phyloP scores from a whole-genome alignment of 352 stramenopile species.

The Phytophthora pinifolia region DNA sequence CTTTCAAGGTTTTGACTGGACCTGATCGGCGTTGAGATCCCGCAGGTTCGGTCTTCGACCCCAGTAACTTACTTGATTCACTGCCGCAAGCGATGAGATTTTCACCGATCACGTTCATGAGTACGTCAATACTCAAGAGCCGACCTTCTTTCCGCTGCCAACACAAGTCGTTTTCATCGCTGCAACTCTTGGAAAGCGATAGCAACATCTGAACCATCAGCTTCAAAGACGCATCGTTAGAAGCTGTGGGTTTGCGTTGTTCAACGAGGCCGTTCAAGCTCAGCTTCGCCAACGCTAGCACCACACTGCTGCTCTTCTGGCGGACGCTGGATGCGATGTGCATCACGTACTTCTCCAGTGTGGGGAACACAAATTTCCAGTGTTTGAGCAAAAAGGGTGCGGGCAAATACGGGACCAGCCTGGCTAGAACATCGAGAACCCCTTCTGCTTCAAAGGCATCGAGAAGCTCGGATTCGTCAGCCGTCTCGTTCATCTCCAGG shows the following conservation, averaged over 20 bases:
- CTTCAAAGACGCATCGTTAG: constrained; percentile 20
- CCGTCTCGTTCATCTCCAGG: constrained; percentile 1
- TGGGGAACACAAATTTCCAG: constrained; percentile 73
- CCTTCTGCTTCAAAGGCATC: constrained; percentile 63
- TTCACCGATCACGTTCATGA: constrained; percentile 48
- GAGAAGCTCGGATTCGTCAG: constrained; percentile 29
- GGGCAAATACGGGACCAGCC: constrained; percentile 42
- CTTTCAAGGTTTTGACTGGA: constrained; percentile 5
- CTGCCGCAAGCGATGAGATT: constrained; percentile 13
- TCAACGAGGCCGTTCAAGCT: constrained; percentile 5
- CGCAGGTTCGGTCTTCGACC: constrained; percentile 3
- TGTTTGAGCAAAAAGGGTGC: constrained; percentile 61
- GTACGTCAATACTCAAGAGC: constrained; percentile 63
- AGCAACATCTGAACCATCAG: constrained; percentile 56
- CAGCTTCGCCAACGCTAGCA: constrained; percentile 45
- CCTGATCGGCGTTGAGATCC: not conserved
- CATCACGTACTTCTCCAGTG: constrained; percentile 69
- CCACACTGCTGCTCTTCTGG: constrained; percentile 51
- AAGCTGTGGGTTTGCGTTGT: not conserved
- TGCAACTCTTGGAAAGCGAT: constrained; percentile 31
- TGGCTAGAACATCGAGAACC: constrained; percentile 61
- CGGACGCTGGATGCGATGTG: constrained; percentile 73
- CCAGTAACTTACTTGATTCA: constrained; percentile 7
- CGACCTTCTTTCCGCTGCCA: constrained; percentile 75
- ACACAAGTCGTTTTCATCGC: constrained; percentile 27